Evolutionary conservation across 768 basidiomycete species (phyloP), one percentile per base, ranked within the genome.

Genomic region (Tremella mesenterica): DNA sequence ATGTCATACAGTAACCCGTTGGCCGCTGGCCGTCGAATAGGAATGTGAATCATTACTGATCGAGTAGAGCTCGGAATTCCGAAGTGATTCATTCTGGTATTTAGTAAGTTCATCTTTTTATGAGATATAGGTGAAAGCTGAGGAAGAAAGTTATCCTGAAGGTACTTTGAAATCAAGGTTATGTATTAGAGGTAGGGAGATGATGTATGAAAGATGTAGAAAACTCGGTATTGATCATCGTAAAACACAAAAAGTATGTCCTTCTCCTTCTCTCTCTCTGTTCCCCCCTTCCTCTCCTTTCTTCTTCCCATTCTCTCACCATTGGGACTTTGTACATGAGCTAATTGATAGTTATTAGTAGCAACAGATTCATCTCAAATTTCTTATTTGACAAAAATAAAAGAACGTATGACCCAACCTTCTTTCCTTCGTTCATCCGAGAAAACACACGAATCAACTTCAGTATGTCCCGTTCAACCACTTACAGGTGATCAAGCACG

Each of bases 71-170:
- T 34, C 81, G 92, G 14, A 95, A 93, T 70, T 92, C 90, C 0
- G 92, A 95, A 67, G 92, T 97, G 21, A 85, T 96, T 25, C 92
- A 96, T 75, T 84, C 87, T 56, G 90, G 64, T 33, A 57, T 61
- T 16, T 64, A 65, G 59, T 56, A 20, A 45, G 50, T 33, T 43
- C 26, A 18, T 30, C 27, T 18, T 13, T 16, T 31, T 20, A 46
- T 30, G 9, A 25, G 18, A 34, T 23, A 23, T 18, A 23, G 12
- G 33, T 47, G 2, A 27, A 46, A 21, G n/a, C 33, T 41, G 33
- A 41, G n/a, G 7, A 9, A 9, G 18, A 1, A 46, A 67, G 65
- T 67, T 93, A 93, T 66, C 88, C 90, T 0, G 73, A 79, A 2
- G 75, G 81, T 21, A 93, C 90, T 1, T 75, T 91, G 56, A 96